Evolutionary conservation across 2,329 filamentous ascomycete genomes (phyloP), one percentile per base, ranked within the genome.

Genomic region (Fusarium foetens): DNA sequence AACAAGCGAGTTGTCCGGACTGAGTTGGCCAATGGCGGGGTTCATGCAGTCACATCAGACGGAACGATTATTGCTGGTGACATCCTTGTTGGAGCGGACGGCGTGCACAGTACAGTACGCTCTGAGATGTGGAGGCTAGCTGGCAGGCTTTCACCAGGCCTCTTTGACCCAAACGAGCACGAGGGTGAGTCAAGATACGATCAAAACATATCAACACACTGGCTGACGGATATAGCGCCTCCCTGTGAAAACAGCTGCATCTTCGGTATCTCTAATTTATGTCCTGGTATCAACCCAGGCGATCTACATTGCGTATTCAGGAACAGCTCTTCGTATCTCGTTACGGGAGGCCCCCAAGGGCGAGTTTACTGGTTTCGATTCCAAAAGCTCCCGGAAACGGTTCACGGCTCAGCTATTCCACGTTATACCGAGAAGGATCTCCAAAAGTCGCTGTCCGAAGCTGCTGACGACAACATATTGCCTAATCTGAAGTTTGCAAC

Each of bases 311-410:
- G 49, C 25, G 58, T 61, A 4, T 61, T 61, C 23, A 29, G 60
- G 39, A 21, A 41, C 13, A 11, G 41, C 23, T 35, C 60, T 14
- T 61, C 58, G 1, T 63, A 63, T 13, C 43, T 63, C 6, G 54
- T 63, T 3, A 41, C 31, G 17, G 60, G 42, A 14, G 60, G 42
- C 14, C 42, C 54, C 9, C 21, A 41, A 19, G 43, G 55, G 3
- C 43, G 60, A 41, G 36, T 42, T 6, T 63, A 63, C 12, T 63
- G 60, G 60, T 63, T 63, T 36, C 54, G 54, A 2, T 63, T 63
- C 17, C 42, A 63, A 16, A 39, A 59, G 27, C 54, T 63, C 3
- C 29, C 38, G 14, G 23, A 25, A 13, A 41, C 16, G 2, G 2
- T 49, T 17, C 23, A 35, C 17, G 54, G 60, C 10, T n/a, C 43